Conservation (phyloP, 73 alveolate species). For the Symbiodinium pilosum region DNA sequence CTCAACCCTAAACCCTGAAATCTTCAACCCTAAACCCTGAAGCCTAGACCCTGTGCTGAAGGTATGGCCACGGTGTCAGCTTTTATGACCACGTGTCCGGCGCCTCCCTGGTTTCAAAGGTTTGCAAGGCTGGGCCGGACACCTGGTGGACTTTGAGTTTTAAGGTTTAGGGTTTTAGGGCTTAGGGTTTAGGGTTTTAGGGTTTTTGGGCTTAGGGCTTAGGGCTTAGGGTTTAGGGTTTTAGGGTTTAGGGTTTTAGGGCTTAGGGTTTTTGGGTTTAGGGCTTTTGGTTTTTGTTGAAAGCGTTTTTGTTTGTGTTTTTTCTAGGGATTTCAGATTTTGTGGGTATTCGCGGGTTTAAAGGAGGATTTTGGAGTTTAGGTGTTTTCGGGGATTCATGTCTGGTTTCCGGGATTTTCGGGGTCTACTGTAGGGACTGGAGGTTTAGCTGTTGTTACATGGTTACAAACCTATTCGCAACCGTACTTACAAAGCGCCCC, state of each 20-base stretch:
- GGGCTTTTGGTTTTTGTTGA: not conserved
- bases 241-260: not conserved
- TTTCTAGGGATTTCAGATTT: no score
- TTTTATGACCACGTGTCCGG: not conserved
- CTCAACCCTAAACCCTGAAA: not conserved
- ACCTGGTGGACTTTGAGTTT: no score
- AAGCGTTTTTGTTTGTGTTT: not conserved
- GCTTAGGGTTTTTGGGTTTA: not conserved
- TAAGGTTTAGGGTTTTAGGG: not conserved
- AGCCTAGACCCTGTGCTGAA: not conserved
- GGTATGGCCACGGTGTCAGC: conserved; percentile 48
- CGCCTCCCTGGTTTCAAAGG: conserved; percentile 41
- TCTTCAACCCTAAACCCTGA: not conserved
- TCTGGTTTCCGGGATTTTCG: no score
- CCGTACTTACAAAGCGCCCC: no score
- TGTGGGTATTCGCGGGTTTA: not conserved
- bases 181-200: not conserved
- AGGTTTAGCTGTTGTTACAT: no score
- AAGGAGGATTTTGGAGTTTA: no score
- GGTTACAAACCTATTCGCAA: no score
- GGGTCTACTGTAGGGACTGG: no score
- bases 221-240: not conserved
- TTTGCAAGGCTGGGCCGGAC: not conserved
- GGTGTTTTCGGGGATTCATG: no score
- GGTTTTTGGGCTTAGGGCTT: not conserved